Percentiles rank a stretch among this genome's conserved stretches.
These are phyloP conservation scores for Farysia itapuensis DNA, from an alignment of 1,284 basidiomycete species.

Conservation along the genomic window DNA sequence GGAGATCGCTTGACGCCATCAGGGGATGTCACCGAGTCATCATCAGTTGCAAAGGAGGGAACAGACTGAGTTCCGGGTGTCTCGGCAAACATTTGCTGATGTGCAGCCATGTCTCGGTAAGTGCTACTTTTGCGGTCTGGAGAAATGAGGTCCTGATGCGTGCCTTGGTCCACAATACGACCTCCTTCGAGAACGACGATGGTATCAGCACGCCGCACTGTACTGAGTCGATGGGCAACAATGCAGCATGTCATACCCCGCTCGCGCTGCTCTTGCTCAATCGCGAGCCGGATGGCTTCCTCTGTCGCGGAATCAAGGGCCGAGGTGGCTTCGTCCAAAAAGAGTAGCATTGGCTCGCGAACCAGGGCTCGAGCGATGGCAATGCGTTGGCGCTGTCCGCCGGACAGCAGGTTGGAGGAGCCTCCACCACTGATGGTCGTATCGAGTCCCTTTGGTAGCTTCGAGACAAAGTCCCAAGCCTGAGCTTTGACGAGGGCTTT, in stretches of 20 bases:
- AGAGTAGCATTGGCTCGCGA: conserved; percentile 48
- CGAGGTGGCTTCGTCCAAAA: conserved; percentile 56
- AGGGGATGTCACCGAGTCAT: too few relatives aligned
- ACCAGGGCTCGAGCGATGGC: conserved; percentile 57
- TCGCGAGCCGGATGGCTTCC: conserved; percentile 45
- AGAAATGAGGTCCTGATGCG: conserved; percentile 43
- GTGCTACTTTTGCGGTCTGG: too few relatives aligned
- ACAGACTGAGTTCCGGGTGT: too few relatives aligned
- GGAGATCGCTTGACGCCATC: too few relatives aligned
- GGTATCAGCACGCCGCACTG: conserved; percentile 54
- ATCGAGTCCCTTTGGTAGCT: conserved; percentile 60
- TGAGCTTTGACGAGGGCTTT: conserved; percentile 59
- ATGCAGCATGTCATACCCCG: conserved; percentile 56
- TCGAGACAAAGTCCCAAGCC: conserved; percentile 61
- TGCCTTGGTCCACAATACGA: conserved; percentile 49
- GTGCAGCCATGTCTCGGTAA: too few relatives aligned
- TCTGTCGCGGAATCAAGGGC: conserved; percentile 56
- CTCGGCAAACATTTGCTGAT: too few relatives aligned
- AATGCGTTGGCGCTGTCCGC: conserved; percentile 56
- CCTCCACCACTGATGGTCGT: conserved; percentile 60
- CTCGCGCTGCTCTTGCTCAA: conserved; percentile 49
- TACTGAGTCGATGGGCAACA: conserved; percentile 57
- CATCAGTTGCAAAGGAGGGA: too few relatives aligned
- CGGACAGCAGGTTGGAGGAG: conserved; percentile 56
- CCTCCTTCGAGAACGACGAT: conserved; percentile 54